Conservation (phyloP, 2,329 filamentous ascomycete species). For the Paraphaeosphaeria minitans region DNA sequence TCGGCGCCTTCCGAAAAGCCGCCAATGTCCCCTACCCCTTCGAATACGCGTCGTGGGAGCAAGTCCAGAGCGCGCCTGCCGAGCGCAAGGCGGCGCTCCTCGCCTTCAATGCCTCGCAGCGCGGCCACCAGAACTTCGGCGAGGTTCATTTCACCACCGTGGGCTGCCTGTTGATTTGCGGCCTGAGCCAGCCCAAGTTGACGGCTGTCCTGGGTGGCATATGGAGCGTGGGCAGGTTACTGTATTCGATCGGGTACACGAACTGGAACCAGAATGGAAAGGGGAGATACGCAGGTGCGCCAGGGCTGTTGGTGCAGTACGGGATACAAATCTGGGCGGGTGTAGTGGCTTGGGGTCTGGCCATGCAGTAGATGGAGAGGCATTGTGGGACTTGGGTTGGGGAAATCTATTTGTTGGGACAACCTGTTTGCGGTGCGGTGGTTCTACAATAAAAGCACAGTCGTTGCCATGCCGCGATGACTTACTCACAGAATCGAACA, state of each 20-base stretch:
- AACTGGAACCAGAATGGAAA: constrained; percentile 47
- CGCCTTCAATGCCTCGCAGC: constrained; percentile 52
- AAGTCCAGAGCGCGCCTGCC: constrained; percentile 51
- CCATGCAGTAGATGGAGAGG: not conserved
- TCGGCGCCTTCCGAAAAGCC: constrained; percentile 54
- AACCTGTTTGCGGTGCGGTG: no score
- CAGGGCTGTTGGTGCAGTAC: constrained; percentile 42
- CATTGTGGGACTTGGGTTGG: no score
- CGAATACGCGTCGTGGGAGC: constrained; percentile 61
- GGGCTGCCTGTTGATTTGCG: constrained; percentile 58
- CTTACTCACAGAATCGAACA: no score
- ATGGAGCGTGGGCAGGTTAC: constrained; percentile 57
- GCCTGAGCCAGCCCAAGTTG: constrained; percentile 58
- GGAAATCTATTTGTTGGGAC: no score
- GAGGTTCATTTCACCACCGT: constrained; percentile 62
- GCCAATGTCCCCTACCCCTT: constrained; percentile 64
- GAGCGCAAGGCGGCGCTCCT: constrained; percentile 51
- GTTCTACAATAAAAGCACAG: not conserved
- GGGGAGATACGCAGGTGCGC: constrained; percentile 49
- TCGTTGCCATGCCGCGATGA: no score
- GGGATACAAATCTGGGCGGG: constrained; percentile 34
- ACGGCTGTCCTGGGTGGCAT: constrained; percentile 52
- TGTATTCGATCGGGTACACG: constrained; percentile 58
- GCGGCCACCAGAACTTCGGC: constrained; percentile 61
- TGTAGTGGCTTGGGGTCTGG: constrained; percentile 32